Evolutionary conservation across 371 early-diverging fungal species (phyloP).

Genomic region (Apophysomyces ossiformis): DNA sequence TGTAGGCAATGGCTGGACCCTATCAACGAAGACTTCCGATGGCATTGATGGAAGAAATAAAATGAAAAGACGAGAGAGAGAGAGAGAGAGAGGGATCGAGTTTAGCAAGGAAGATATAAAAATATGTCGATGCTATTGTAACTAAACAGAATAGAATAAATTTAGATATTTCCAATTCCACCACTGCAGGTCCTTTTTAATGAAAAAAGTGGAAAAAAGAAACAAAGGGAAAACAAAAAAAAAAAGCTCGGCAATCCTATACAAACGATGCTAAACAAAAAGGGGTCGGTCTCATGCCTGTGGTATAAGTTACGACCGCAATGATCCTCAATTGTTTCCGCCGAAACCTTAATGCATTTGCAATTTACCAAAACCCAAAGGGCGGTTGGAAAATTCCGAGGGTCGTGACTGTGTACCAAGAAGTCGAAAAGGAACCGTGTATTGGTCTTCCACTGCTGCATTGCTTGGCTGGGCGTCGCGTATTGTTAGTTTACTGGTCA

Average conservation of each 20-base stretch:
- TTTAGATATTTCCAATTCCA: slow-evolving; percentile 4
- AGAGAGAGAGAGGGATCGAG: neutral
- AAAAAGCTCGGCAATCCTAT: slow-evolving; percentile 9
- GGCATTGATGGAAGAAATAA: neutral
- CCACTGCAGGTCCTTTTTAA: slow-evolving; percentile 7
- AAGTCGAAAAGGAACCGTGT: too few species aligned
- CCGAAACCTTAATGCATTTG: slow-evolving; percentile 7
- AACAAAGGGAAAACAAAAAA: neutral
- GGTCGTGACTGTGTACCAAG: too few species aligned
- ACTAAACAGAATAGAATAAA: slow-evolving; percentile 1
- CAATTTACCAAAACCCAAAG: neutral
- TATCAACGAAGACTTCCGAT: slow-evolving; percentile 1
- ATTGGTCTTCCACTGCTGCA: neutral
- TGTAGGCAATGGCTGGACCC: neutral
- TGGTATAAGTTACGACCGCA: slow-evolving; percentile 9
- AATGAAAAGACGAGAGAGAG: neutral
- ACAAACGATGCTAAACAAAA: slow-evolving; percentile 1
- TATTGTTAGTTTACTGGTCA: too few species aligned
- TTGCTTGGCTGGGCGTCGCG: too few species aligned
- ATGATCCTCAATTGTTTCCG: slow-evolving; percentile 12
- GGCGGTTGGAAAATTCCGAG: too few species aligned
- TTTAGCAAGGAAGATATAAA: neutral
- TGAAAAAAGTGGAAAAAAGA: neutral
- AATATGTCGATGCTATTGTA: slow-evolving; percentile 9
- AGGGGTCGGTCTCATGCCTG: slow-evolving; percentile 9